Evolutionary conservation across 306 rosid species (phyloP).

Genomic region (Glycyrrhiza uralensis): DNA sequence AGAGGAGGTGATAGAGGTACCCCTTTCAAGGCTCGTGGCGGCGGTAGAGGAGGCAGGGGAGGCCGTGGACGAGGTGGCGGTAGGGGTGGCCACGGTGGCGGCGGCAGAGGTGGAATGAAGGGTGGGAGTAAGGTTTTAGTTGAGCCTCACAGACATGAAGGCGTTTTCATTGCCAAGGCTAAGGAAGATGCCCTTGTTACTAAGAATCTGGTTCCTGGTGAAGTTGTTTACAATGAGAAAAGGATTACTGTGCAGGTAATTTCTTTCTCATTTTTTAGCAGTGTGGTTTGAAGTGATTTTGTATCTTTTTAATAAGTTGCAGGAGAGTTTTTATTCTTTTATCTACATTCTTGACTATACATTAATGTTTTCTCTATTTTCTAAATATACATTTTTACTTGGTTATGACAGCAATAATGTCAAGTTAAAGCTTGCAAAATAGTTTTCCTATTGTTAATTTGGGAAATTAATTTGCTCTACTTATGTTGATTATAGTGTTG

Average conservation of each 20-base stretch:
- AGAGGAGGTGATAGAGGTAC: not conserved
- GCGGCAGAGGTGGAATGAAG: conserved; percentile 38
- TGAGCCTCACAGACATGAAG: conserved; percentile 66
- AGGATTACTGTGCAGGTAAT: conserved; percentile 73
- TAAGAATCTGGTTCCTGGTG: conserved; percentile 83
- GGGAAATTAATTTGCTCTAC: not conserved
- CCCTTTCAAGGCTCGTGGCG: conserved; percentile 3
- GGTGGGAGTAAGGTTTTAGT: conserved; percentile 44
- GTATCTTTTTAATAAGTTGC: not conserved
- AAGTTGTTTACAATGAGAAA: conserved; percentile 87
- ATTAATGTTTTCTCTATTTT: too few species aligned
- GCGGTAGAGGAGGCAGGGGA: conserved; percentile 9
- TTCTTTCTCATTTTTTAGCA: not conserved
- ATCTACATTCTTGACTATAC: not conserved
- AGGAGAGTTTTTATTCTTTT: not conserved
- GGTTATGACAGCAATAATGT: too few species aligned
- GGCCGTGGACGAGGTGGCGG: conserved; percentile 20
- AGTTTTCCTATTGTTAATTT: too few species aligned
- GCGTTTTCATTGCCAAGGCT: conserved; percentile 86
- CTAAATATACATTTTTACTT: too few species aligned
- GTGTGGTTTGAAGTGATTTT: not conserved
- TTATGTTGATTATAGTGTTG: not conserved
- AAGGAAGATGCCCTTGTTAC: conserved; percentile 96
- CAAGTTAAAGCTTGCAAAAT: not conserved
- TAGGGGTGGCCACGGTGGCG: not conserved